Conservation (phyloP, 2,329 filamentous ascomycete genomes). For the Paecilomyces fulvus region DNA sequence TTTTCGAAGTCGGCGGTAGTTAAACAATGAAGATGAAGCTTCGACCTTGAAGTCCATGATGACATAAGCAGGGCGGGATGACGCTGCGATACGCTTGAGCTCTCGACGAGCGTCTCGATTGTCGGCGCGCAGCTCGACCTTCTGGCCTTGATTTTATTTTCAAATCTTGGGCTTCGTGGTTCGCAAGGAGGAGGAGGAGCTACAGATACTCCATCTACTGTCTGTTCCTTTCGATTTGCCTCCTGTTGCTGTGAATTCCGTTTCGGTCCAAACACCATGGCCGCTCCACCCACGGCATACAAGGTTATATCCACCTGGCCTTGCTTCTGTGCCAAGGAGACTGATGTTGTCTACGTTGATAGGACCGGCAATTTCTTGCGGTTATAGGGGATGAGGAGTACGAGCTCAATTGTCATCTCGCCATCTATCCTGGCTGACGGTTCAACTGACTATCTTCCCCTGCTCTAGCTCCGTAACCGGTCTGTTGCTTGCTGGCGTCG, state of each 20-base stretch:
- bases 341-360: constrained; percentile 35
- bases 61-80: background rate
- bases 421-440: background rate
- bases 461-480: constrained; percentile 81
- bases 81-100: background rate
- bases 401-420: background rate
- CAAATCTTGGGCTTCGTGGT: background rate
- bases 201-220: background rate
- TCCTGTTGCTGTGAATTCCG: background rate
- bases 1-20: background rate
- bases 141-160: background rate
- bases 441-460: constrained; percentile 7
- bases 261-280: background rate
- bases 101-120: background rate
- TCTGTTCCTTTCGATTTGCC: background rate
- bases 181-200: background rate
- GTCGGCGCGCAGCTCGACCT: background rate
- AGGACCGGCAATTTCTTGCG: constrained; percentile 90
- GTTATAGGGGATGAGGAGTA: constrained; percentile 91
- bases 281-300: constrained; percentile 37
- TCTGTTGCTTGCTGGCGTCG: constrained; percentile 87
- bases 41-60: background rate
- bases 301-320: constrained; percentile 32
- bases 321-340: background rate
- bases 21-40: background rate